A percentile compares a stretch with the other conserved stretches of the same genome.
Evolutionary conservation across 2,329 filamentous ascomycete genomes (phyloP).

Genomic region (Biscogniauxia sp.): DNA sequence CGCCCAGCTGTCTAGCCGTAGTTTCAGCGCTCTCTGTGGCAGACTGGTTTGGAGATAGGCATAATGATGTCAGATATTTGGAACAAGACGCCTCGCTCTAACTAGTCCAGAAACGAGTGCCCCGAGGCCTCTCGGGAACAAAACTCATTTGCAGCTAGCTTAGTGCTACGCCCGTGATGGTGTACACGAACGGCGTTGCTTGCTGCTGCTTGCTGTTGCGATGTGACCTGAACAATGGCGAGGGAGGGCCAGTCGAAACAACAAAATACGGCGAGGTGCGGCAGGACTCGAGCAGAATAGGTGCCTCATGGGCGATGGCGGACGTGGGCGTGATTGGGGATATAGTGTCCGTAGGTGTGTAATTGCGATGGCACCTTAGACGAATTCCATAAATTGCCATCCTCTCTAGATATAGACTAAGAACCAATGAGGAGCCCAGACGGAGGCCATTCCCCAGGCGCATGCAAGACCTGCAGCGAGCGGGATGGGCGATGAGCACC

Average conservation of each 20-base stretch:
- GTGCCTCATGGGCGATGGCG: constrained; percentile 12
- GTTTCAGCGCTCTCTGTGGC: constrained; percentile 11
- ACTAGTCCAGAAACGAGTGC: background rate
- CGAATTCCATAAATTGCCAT: constrained; percentile 30
- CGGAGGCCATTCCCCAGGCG: constrained; percentile 12
- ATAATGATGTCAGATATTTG: constrained; percentile 23
- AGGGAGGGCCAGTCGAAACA: constrained; percentile 3
- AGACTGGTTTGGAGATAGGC: constrained; percentile 17
- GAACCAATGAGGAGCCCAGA: constrained; percentile 20
- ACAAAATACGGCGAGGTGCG: background rate
- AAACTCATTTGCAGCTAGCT: constrained; percentile 4
- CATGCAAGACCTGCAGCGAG: constrained; percentile 15
- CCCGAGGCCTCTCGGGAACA: constrained; percentile 4
- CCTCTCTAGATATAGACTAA: constrained; percentile 18
- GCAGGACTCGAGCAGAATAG: constrained; percentile 6
- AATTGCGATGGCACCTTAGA: constrained; percentile 29
- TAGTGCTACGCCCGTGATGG: constrained; percentile 6
- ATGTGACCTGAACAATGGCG: constrained; percentile 11
- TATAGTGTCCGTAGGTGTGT: constrained; percentile 20
- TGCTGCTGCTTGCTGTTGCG: constrained; percentile 10
- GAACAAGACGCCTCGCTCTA: background rate
- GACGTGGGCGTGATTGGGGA: constrained; percentile 24
- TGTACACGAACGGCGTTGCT: constrained; percentile 5
- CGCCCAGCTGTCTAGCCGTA: constrained; percentile 4
- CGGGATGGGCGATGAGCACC: constrained; percentile 4